These are phyloP conservation scores for Komagataella kurtzmanii DNA, from an alignment of 805 yeast species.

Conservation along the genomic window DNA sequence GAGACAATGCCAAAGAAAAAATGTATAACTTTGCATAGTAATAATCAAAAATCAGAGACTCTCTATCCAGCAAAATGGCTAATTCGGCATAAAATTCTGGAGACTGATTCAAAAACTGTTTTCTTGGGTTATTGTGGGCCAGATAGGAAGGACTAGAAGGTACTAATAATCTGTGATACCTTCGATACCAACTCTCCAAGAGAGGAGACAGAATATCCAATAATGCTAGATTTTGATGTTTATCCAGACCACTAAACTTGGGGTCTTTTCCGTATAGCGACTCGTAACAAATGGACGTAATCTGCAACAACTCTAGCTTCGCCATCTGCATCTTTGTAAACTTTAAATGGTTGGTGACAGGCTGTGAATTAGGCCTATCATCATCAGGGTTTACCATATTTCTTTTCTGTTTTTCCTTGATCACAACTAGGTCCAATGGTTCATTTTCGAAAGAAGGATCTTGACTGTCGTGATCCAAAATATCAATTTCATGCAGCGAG, in stretches of 20 bases:
- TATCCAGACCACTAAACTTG: slow-evolving; percentile 34
- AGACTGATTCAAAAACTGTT: slow-evolving; percentile 15
- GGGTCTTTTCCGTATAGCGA: slow-evolving; percentile 61
- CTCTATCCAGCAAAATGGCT: slow-evolving; percentile 38
- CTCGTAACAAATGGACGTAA: slow-evolving; percentile 73
- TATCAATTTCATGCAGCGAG: slow-evolving; percentile 52
- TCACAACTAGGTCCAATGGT: neutral
- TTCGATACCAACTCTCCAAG: slow-evolving; percentile 64
- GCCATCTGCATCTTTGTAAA: slow-evolving; percentile 62
- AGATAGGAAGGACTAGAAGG: slow-evolving; percentile 28
- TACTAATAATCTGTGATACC: slow-evolving; percentile 40
- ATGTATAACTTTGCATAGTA: slow-evolving; percentile 76
- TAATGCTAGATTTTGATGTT: slow-evolving; percentile 56
- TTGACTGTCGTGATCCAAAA: slow-evolving; percentile 26
- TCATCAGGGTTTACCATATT: neutral
- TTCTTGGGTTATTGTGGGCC: slow-evolving; percentile 12
- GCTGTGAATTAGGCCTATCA: neutral
- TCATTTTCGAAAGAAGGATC: neutral
- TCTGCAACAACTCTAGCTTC: slow-evolving; percentile 64
- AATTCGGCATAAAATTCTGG: slow-evolving; percentile 25
- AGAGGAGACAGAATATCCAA: slow-evolving; percentile 65
- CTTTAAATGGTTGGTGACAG: slow-evolving; percentile 15
- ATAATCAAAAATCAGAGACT: slow-evolving; percentile 68
- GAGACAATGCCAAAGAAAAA: slow-evolving; percentile 67
- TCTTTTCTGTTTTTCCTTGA: neutral